A percentile compares a stretch with the other conserved stretches of the same genome.
Evolutionary conservation across 1,284 basidiomycete genomes (phyloP).

Genomic region (Flammula alnicola): DNA sequence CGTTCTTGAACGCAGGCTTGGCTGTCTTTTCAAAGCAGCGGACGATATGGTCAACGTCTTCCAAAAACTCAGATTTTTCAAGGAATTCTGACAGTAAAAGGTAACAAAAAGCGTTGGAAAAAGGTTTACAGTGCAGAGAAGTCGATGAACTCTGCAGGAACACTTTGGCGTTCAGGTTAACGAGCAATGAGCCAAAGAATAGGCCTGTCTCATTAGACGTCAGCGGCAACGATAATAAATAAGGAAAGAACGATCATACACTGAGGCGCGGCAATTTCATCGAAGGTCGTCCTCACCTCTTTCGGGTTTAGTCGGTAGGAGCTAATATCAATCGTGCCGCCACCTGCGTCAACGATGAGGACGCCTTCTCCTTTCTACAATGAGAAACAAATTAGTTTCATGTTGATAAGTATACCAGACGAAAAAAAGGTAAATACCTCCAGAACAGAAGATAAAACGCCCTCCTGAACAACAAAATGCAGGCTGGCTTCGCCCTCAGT

Average conservation of each 20-base stretch:
- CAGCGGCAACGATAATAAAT: not conserved
- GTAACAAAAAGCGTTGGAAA: too few relatives aligned
- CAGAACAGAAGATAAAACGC: slow-evolving; percentile 24
- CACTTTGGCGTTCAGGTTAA: slow-evolving; percentile 26
- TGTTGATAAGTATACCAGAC: not conserved
- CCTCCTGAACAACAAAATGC: slow-evolving; percentile 41
- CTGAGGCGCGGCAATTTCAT: slow-evolving; percentile 36
- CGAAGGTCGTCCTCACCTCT: slow-evolving; percentile 15
- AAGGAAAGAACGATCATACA: slow-evolving; percentile 35
- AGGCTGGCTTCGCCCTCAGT: slow-evolving; percentile 50
- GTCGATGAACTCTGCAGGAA: slow-evolving; percentile 23
- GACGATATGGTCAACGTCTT: slow-evolving; percentile 40
- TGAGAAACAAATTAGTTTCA: slow-evolving; percentile 1
- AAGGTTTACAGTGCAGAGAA: not conserved
- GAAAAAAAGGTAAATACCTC: slow-evolving; percentile 5
- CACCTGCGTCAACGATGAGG: slow-evolving; percentile 25
- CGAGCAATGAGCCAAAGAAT: too few relatives aligned
- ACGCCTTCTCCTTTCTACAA: slow-evolving; percentile 36
- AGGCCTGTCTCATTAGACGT: too few relatives aligned
- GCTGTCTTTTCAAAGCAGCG: slow-evolving; percentile 45
- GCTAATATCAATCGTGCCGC: slow-evolving; percentile 24
- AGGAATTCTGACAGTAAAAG: slow-evolving; percentile 30
- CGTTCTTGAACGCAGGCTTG: slow-evolving; percentile 43
- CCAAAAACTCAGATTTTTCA: slow-evolving; percentile 31
- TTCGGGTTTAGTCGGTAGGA: slow-evolving; percentile 9